A percentile compares a stretch with the other conserved stretches of the same genome.
phyloP scores from a whole-genome alignment of 768 basidiomycete species.

The Mycena galopus region DNA sequence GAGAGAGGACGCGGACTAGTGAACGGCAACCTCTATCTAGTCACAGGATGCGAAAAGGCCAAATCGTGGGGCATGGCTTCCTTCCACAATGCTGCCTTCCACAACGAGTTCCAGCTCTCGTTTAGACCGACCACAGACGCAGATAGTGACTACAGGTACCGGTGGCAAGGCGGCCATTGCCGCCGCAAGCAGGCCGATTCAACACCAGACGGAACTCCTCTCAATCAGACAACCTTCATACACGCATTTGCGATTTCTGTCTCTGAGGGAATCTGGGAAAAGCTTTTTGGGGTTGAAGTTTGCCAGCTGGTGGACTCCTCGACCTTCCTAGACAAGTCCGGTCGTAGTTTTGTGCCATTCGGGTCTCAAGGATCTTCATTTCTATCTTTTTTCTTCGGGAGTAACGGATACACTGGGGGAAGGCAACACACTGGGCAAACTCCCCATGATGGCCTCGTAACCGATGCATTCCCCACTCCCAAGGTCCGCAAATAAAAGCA shows the following conservation, averaged over 20 bases:
- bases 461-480: background rate
- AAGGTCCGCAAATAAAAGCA: background rate
- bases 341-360: background rate
- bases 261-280: no score
- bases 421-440: background rate
- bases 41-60: slow-evolving; percentile 41
- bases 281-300: no score
- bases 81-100: slow-evolving; percentile 14
- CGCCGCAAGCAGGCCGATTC: background rate
- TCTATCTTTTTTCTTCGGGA: background rate
- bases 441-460: background rate
- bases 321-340: background rate
- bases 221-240: slow-evolving; percentile 18
- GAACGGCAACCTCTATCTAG: slow-evolving; percentile 36
- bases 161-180: background rate
- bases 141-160: background rate
- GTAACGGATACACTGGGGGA: background rate
- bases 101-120: background rate
- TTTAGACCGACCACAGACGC: slow-evolving; percentile 1
- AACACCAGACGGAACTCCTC: background rate
- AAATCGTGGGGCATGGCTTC: slow-evolving; percentile 37
- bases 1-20: slow-evolving; percentile 18
- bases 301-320: no score
- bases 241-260: slow-evolving; percentile 8
- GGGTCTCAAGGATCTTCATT: background rate